These are phyloP conservation scores for Cladophialophora yegresii DNA, from an alignment of 2,329 filamentous ascomycete genomes.

Conservation along the genomic window DNA sequence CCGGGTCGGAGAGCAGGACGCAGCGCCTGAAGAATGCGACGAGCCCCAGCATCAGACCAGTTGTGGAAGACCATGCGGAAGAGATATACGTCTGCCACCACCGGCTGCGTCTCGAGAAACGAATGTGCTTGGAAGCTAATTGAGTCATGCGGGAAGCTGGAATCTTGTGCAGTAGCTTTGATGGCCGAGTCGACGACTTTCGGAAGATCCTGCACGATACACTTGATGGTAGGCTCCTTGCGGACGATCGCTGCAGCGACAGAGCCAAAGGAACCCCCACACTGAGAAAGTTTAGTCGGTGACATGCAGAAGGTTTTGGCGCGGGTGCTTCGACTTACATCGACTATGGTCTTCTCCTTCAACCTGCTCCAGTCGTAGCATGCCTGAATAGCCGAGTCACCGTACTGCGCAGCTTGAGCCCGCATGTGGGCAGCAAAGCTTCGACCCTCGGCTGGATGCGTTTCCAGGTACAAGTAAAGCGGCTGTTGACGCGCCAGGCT, in stretches of 20 bases:
- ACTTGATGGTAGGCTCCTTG: slow-evolving; percentile 14
- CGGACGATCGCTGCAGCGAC: slow-evolving; percentile 18
- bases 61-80: slow-evolving; percentile 65
- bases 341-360: slow-evolving; percentile 16
- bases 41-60: slow-evolving; percentile 58
- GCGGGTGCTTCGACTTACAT: slow-evolving; percentile 10
- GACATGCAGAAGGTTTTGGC: neutral
- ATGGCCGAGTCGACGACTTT: slow-evolving; percentile 41
- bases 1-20: slow-evolving; percentile 18
- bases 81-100: slow-evolving; percentile 60
- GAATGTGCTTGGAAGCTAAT: slow-evolving; percentile 47
- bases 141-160: slow-evolving; percentile 14
- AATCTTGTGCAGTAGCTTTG: slow-evolving; percentile 46
- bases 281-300: neutral
- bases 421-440: slow-evolving; percentile 23
- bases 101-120: slow-evolving; percentile 59
- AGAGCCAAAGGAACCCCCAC: slow-evolving; percentile 23
- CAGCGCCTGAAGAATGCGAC: slow-evolving; percentile 48
- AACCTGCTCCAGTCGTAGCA: slow-evolving; percentile 19
- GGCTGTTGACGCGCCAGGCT: slow-evolving; percentile 16
- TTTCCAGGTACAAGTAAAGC: slow-evolving; percentile 19
- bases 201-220: slow-evolving; percentile 49
- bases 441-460: slow-evolving; percentile 16
- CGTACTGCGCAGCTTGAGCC: slow-evolving; percentile 15
- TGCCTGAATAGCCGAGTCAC: slow-evolving; percentile 18